These are phyloP conservation scores for Entomophthora muscae DNA, from an alignment of 371 early-diverging fungal species.

Conservation along the genomic window DNA sequence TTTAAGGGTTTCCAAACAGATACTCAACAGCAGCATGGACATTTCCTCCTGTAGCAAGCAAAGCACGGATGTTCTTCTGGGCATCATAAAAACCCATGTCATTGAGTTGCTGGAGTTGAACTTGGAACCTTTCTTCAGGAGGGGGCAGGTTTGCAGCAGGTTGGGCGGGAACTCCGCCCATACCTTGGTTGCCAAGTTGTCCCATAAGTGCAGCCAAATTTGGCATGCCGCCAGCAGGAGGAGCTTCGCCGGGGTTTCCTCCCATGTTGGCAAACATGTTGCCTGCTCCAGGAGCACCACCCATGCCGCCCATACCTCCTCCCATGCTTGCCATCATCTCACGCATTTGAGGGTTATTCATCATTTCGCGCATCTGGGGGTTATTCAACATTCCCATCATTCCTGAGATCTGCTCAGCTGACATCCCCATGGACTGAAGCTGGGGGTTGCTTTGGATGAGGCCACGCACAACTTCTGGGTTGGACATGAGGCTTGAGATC, in stretches of 20 bases:
- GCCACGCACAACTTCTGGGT: conserved; percentile 66
- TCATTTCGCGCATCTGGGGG: conserved; percentile 67
- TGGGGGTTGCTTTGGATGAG: conserved; percentile 63
- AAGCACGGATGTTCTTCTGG: conserved; percentile 72
- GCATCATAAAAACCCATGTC: conserved; percentile 96
- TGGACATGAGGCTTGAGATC: conserved; percentile 54
- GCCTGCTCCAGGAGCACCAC: conserved; percentile 15
- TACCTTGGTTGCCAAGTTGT: conserved; percentile 15
- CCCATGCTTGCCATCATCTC: conserved; percentile 26
- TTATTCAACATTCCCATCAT: conserved; percentile 43
- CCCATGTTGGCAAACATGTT: conserved; percentile 20
- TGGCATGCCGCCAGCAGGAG: conserved; percentile 8
- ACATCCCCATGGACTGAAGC: conserved; percentile 67
- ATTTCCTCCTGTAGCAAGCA: conserved; percentile 71
- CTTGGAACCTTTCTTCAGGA: conserved; percentile 78
- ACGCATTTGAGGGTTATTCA: conserved; percentile 66
- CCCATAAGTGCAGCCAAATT: background rate
- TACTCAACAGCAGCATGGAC: conserved; percentile 87
- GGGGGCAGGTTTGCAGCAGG: conserved; percentile 31
- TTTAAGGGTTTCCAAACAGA: conserved; percentile 27
- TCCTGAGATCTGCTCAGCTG: conserved; percentile 61
- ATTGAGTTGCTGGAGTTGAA: conserved; percentile 77
- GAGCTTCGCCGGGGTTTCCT: conserved; percentile 10
- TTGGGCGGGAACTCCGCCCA: conserved; percentile 18
- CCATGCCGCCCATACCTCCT: conserved; percentile 17